Conservation (phyloP, 2,329 filamentous ascomycete genomes). For the Teratosphaeria viscida region DNA sequence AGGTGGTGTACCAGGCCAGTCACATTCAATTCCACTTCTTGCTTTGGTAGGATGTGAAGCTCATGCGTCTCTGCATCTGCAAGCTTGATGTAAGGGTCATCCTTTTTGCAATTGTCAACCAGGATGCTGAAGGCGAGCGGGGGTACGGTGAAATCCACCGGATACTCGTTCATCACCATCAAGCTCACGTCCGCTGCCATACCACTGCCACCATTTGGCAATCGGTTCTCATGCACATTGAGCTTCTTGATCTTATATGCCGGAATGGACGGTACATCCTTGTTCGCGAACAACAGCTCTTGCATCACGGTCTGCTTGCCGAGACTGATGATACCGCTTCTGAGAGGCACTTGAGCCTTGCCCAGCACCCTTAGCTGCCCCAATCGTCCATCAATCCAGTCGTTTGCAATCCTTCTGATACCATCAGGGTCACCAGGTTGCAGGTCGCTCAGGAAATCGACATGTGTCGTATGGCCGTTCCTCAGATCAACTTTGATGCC, state of each 20-base stretch:
- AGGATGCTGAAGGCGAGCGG: conserved; percentile 74
- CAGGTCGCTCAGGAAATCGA: conserved; percentile 72
- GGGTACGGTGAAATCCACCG: conserved; percentile 66
- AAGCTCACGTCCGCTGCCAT: conserved; percentile 75
- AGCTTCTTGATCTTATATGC: conserved; percentile 72
- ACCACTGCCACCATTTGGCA: conserved; percentile 46
- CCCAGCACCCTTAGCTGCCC: conserved; percentile 61
- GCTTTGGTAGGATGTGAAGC: conserved; percentile 57
- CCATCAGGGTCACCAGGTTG: conserved; percentile 65
- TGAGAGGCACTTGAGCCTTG: conserved; percentile 61
- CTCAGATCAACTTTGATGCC: conserved; percentile 64
- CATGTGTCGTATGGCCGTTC: conserved; percentile 63
- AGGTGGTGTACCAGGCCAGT: conserved; percentile 63
- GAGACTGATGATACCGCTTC: conserved; percentile 67
- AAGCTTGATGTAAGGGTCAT: conserved; percentile 65
- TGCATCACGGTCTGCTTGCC: conserved; percentile 68
- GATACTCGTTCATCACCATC: conserved; percentile 63
- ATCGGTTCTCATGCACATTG: conserved; percentile 61
- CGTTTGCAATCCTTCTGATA: conserved; percentile 69
- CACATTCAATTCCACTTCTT: conserved; percentile 58
- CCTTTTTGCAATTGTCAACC: conserved; percentile 65
- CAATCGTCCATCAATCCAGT: conserved; percentile 76
- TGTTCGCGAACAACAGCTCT: conserved; percentile 62
- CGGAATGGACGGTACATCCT: conserved; percentile 65
- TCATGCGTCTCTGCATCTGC: conserved; percentile 62